Evolutionary conservation across 2,329 filamentous ascomycete genomes (phyloP), one percentile per base, ranked within the genome.

Genomic region (Monosporascus sp.): DNA sequence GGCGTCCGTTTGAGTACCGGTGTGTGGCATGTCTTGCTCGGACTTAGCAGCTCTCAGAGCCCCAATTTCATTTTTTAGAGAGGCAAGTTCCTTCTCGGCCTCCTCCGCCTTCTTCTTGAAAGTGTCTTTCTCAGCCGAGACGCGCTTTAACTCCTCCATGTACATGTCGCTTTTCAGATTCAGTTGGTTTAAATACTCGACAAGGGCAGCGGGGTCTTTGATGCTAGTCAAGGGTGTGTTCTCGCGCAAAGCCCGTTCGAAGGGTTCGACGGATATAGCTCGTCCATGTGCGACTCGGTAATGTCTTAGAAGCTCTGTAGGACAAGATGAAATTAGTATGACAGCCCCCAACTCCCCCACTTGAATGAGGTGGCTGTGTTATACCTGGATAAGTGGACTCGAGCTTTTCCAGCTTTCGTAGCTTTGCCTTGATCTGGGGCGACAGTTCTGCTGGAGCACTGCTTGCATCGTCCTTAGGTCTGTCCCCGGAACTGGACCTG

Each of bases 191-290:
- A 99, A 78, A 65, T 97, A 99, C 70, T 97, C 93, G 7, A 91
- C 82, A 37, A 99, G 78, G 2, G 91, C 87, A 51, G 84, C 82
- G 0, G 93, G 90, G 55, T 99, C 94, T 61, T 78, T 80, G 62
- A 99, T 96, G 17, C 91, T 93, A 5, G 89, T 89, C 37, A 97
- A 76, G 2, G 94, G 93, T 0, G 94, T 99, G 63, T 96, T 89
- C 68, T 99, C 94, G 63, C 91, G 89, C 7, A 99, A 78, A 1
- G 88, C 86, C 51, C 89, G 87, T 72, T 99, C 94, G 68, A 99
- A 99, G 0, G 91, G 88, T 66, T 97, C 94, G 64, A 97, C 95
- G 3, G 88, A 84, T 14, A 88, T 84, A 43, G 92, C 90, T 50
- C 91, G 86, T 53, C 89, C 84, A 74, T 99, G 93, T 18, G 94